Evolutionary conservation across 441 rosid species (phyloP), one percentile per base, ranked within the genome.

Genomic region (Isatis lusitanica): DNA sequence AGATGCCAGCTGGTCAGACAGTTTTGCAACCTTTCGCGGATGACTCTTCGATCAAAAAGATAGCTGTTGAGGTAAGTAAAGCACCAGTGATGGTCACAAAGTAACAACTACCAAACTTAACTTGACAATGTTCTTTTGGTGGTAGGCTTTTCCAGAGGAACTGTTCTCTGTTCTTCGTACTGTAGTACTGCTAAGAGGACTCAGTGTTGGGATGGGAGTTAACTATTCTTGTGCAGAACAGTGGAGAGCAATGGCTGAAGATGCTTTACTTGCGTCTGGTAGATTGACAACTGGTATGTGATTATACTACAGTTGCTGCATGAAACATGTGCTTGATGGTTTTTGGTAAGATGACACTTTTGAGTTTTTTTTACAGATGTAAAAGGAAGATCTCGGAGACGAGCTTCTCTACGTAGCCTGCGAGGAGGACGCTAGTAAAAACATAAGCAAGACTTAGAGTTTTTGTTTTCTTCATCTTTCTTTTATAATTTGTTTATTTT

Each of bases 11-110:
- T 35, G 97, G 99, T 71, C 92, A 92, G 38, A 65, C 28, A 53
- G 88, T 83, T 82, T 83, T 94, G 80, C 97, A 94, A 80, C 97
- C 99, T 30, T 94, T 94, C 83, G 67, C 97, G 1, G 94, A 94
- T 70, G 96, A 86, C 48, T 90, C 99, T 63, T 86, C 94, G 21
- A 84, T 90, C 40, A 89, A 88, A 79, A 94, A 90, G 81, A 81
- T 92, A 38, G 84, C 82, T 24, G 97, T 92, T 71, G 83, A 79
- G 95, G 97, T 85, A 78, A 74, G 76, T 66, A 43, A 21, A n/a
- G 11, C 53, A 31, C 9, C 13, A 50, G 43, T 2, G 17, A 43
- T 57, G 15, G 18, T 57, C 46, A 43, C 13, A 7, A 26, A 50
- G 51, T 61, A 24, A 7, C 39, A 16, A 28, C 13, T 38, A 58